phyloP scores from a whole-genome alignment of 441 rosid species.

The Pelargonium australe region DNA sequence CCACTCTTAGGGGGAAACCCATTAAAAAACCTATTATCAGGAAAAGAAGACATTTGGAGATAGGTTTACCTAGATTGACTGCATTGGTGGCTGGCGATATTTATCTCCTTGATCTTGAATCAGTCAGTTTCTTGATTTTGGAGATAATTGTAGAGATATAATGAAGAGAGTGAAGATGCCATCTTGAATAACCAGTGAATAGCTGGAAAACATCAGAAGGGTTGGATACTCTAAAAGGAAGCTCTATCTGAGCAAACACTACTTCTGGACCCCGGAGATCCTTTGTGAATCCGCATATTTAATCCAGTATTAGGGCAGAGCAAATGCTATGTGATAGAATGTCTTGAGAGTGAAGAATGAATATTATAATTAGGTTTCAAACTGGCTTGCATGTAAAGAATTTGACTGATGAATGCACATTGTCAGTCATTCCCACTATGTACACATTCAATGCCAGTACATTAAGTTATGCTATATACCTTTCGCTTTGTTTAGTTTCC shows the following conservation, averaged over 20 bases:
- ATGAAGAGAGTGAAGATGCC: neutral
- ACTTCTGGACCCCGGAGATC: neutral
- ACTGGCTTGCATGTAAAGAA: neutral
- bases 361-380: neutral
- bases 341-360: neutral
- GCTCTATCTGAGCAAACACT: neutral
- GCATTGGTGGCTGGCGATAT: neutral
- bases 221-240: neutral
- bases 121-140: neutral
- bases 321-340: neutral
- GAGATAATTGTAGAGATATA: neutral
- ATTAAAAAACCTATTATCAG: neutral
- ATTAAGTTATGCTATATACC: too few species aligned
- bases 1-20: neutral
- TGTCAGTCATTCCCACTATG: neutral
- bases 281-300: neutral
- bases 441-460: neutral
- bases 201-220: conserved; percentile 1
- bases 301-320: neutral
- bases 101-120: neutral
- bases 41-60: neutral
- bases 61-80: neutral
- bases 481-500: neutral
- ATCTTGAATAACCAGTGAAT: neutral
- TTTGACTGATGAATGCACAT: neutral